These are phyloP conservation scores for Adansonia rubrostipa DNA, from an alignment of 441 rosid species.

Conservation along the genomic window DNA sequence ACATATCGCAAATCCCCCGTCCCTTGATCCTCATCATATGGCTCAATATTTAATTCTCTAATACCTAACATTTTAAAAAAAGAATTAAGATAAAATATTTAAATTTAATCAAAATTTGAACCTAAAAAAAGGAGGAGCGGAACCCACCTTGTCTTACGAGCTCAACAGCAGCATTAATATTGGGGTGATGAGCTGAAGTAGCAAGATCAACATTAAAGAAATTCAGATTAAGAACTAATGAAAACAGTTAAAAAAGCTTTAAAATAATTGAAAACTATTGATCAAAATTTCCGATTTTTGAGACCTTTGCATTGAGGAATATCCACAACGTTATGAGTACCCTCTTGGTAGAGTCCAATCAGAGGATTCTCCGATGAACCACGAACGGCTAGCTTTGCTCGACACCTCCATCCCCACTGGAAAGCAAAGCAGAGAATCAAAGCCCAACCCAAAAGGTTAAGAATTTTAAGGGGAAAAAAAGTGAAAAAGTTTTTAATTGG, in stretches of 20 bases:
- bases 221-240: not conserved
- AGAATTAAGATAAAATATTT: not conserved
- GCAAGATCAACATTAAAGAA: slow-evolving; percentile 23
- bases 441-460: not conserved
- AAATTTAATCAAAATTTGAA: not conserved
- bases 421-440: slow-evolving; percentile 30
- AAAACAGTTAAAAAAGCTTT: not conserved
- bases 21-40: slow-evolving; percentile 80
- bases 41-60: slow-evolving; percentile 61
- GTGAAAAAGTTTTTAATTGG: not conserved
- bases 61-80: slow-evolving; percentile 49
- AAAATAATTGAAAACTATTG: not conserved
- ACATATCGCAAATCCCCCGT: slow-evolving; percentile 89
- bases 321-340: slow-evolving; percentile 82
- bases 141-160: slow-evolving; percentile 66
- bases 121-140: not conserved
- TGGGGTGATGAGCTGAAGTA: slow-evolving; percentile 88
- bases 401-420: slow-evolving; percentile 95
- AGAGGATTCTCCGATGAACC: slow-evolving; percentile 65
- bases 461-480: not conserved
- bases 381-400: slow-evolving; percentile 89
- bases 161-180: slow-evolving; percentile 85
- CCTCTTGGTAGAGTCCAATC: slow-evolving; percentile 87
- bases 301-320: slow-evolving; percentile 86
- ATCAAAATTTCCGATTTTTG: not conserved